phyloP scores from a whole-genome alignment of 768 basidiomycete genomes.

The Suillus spraguei region DNA sequence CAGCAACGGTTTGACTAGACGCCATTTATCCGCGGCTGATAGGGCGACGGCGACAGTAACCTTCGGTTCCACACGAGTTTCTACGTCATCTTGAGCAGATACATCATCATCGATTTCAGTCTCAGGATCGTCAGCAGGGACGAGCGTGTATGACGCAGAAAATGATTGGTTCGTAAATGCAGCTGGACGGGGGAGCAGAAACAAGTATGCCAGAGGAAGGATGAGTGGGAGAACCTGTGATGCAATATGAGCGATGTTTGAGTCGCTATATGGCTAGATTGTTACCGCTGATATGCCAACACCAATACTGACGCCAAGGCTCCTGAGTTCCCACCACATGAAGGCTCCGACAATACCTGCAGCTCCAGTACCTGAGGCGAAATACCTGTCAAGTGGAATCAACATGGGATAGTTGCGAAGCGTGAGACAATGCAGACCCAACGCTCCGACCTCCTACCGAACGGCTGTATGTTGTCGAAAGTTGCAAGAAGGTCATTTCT shows the following conservation, averaged over 20 bases:
- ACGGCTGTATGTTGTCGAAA: constrained; percentile 82
- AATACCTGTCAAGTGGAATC: constrained; percentile 56
- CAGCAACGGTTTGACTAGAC: constrained; percentile 77
- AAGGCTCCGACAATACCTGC: constrained; percentile 93
- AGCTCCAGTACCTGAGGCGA: constrained; percentile 92
- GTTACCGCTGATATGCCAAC: constrained; percentile 79
- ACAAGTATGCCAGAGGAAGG: constrained; percentile 75
- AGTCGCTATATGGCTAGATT: constrained; percentile 26
- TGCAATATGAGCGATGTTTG: constrained; percentile 9
- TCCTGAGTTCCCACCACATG: constrained; percentile 92
- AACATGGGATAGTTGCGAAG: neutral
- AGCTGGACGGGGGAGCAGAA: constrained; percentile 69
- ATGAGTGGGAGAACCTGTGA: constrained; percentile 77
- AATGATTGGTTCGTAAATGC: constrained; percentile 48
- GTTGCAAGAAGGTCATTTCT: constrained; percentile 91
- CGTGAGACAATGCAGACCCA: constrained; percentile 50
- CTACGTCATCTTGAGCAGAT: constrained; percentile 25
- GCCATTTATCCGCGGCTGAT: constrained; percentile 76
- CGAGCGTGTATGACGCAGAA: constrained; percentile 37
- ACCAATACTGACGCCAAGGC: constrained; percentile 80
- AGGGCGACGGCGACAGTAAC: constrained; percentile 55
- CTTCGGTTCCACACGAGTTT: constrained; percentile 38
- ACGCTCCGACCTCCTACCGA: constrained; percentile 79
- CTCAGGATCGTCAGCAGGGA: constrained; percentile 36
- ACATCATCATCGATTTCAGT: constrained; percentile 22